These are phyloP conservation scores for Peziza echinospora DNA, from an alignment of 495 filamentous ascomycete species.

Conservation along the genomic window DNA sequence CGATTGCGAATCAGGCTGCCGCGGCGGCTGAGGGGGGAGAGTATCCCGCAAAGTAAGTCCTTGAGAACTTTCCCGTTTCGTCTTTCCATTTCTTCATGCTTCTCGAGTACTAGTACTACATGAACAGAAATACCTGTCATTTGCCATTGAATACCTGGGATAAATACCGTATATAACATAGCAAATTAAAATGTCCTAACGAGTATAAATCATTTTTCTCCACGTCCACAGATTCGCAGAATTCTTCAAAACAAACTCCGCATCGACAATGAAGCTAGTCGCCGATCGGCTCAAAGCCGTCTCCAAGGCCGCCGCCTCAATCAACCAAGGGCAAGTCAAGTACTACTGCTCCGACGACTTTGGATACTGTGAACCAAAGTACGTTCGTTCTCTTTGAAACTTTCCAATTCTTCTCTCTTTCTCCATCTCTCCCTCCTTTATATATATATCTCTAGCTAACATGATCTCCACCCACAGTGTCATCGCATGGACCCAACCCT, in stretches of 20 bases:
- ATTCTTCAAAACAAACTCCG: slow-evolving; percentile 39
- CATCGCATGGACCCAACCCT: slow-evolving; percentile 36
- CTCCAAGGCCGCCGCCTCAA: slow-evolving; percentile 28
- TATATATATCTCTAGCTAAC: not conserved
- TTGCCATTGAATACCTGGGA: too few species aligned
- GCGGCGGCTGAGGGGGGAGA: slow-evolving; percentile 28
- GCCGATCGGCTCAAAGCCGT: slow-evolving; percentile 29
- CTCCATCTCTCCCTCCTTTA: too few species aligned
- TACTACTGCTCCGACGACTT: slow-evolving; percentile 4
- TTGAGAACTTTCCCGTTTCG: not conserved
- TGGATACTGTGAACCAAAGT: not conserved
- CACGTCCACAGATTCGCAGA: slow-evolving; percentile 24
- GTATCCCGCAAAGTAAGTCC: not conserved
- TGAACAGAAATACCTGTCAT: too few species aligned
- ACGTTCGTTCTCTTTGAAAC: not conserved
- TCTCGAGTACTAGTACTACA: too few species aligned
- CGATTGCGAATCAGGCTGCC: slow-evolving; percentile 32
- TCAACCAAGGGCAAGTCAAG: slow-evolving; percentile 18
- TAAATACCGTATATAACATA: too few species aligned
- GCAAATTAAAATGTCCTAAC: too few species aligned
- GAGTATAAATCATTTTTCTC: not conserved
- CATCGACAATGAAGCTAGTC: slow-evolving; percentile 26
- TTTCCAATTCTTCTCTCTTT: too few species aligned
- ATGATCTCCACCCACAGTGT: slow-evolving; percentile 18
- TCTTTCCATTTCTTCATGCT: too few species aligned